Evolutionary conservation across 495 filamentous ascomycete genomes (phyloP), one percentile per base, ranked within the genome.

Genomic region (Penicillium verhagenii): DNA sequence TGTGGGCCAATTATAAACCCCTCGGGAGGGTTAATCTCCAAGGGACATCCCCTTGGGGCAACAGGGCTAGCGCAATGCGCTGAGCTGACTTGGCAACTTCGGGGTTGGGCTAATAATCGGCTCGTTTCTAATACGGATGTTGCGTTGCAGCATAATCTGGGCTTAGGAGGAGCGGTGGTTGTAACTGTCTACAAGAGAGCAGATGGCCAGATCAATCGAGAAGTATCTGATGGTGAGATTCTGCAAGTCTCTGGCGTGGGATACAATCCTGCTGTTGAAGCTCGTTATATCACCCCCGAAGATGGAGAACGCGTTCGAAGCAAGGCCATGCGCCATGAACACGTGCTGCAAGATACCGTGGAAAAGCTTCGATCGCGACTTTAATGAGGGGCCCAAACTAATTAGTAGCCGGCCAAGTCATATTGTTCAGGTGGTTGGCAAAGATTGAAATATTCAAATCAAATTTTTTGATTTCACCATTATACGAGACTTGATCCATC

Each of bases 31-130:
- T 78, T 96, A 16, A 96, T 96, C 56, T 91, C 87, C 37, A 97
- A 97, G 69, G 93, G 93, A 18, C 93, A 97, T 66, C 92, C 92
- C 3, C 81, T 97, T 5, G 93, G 93, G 3, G 93, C 93, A 0
- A 93, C 88, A 1, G 93, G 93, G 16, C 72, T 97, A 20, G 93
- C 93, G 14, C 93, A 97, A 71, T 96, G 92, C 64, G 90, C 92
- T 1, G 93, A 97, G 72, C 72, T 97, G 21, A 89, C 93, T 10
- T 97, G 93, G 92, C 93, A 97, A 57, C 77, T 97, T 58, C 76
- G 93, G 31, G 93, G 92, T 1, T 96, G 93, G 92, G 93, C 91
- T 4, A 95, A 91, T 61, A 96, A 97, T 68, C 78, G 93, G 9
- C 71, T 82, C 5, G 86, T 91, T 7, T 69, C 78, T 14, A 79